These are phyloP conservation scores for Fusarium setosum DNA, from an alignment of 2,329 filamentous ascomycete genomes.

Conservation along the genomic window DNA sequence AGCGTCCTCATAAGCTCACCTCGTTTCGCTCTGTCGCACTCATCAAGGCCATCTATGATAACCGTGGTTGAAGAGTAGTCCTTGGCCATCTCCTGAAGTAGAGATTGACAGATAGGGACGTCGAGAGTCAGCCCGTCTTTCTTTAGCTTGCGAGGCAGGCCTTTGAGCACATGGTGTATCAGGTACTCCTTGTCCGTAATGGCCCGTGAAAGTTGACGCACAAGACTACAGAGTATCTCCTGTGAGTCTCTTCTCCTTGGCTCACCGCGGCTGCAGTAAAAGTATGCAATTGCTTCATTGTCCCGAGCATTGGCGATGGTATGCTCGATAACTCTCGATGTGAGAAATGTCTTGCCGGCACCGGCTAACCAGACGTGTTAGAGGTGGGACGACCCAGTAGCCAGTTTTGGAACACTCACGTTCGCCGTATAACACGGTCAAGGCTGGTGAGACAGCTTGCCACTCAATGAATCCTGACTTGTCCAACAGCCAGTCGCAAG, in stretches of 20 bases:
- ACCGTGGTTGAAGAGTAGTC: background rate
- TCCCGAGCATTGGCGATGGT: background rate
- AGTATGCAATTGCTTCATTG: background rate
- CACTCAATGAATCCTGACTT: background rate
- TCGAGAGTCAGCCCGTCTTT: background rate
- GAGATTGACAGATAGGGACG: background rate
- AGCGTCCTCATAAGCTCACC: background rate
- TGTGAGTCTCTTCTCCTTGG: background rate
- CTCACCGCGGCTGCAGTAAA: background rate
- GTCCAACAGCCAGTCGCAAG: background rate
- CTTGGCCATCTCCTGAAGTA: background rate
- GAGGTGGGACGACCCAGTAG: too few relatives aligned
- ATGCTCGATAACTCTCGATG: background rate
- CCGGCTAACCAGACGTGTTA: too few relatives aligned
- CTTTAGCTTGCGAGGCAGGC: fast-evolving
- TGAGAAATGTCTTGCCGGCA: background rate
- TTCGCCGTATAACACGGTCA: background rate
- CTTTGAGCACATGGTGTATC: background rate
- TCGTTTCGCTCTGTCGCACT: background rate
- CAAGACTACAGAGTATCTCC: background rate
- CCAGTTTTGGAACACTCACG: background rate
- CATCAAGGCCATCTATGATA: background rate
- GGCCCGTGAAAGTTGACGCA: background rate
- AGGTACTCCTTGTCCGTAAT: background rate
- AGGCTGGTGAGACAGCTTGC: background rate